phyloP scores from a whole-genome alignment of 441 rosid genomes.

The Breynia disticha region DNA sequence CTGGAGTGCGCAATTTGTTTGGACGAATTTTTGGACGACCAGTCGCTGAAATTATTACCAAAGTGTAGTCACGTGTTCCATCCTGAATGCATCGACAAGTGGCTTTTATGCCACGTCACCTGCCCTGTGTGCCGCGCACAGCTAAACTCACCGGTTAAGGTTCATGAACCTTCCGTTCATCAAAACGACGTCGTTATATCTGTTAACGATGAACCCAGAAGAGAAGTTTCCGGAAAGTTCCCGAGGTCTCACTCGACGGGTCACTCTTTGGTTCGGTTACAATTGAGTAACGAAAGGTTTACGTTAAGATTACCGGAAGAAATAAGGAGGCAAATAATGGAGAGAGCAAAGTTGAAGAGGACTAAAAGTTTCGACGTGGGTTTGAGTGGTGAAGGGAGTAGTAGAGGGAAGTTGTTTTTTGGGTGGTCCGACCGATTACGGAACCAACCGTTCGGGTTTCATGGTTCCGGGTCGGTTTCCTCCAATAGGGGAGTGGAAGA shows the following conservation, averaged over 20 bases:
- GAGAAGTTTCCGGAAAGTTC: constrained; percentile 31
- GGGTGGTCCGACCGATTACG: constrained; percentile 16
- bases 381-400: constrained; percentile 38
- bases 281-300: constrained; percentile 53
- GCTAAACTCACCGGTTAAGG: constrained; percentile 18
- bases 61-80: constrained; percentile 84
- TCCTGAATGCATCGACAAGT: constrained; percentile 57
- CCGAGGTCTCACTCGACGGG: constrained; percentile 78
- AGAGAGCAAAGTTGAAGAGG: constrained; percentile 36
- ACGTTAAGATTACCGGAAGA: constrained; percentile 65
- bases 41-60: constrained; percentile 72
- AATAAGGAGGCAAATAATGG: constrained; percentile 40
- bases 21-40: constrained; percentile 62
- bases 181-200: constrained; percentile 26
- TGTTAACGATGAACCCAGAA: constrained; percentile 20
- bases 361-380: constrained; percentile 33
- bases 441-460: constrained; percentile 29
- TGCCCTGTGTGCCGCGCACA: constrained; percentile 84
- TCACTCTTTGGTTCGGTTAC: constrained; percentile 59
- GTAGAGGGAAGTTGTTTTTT: constrained; percentile 19
- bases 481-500: constrained; percentile 9
- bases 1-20: constrained; percentile 80
- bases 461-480: constrained; percentile 8
- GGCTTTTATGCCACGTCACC: constrained; percentile 63
- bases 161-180: constrained; percentile 2